phyloP scores from a whole-genome alignment of 192 early-diverging fungal species.

The Rhizophlyctis rosea region DNA sequence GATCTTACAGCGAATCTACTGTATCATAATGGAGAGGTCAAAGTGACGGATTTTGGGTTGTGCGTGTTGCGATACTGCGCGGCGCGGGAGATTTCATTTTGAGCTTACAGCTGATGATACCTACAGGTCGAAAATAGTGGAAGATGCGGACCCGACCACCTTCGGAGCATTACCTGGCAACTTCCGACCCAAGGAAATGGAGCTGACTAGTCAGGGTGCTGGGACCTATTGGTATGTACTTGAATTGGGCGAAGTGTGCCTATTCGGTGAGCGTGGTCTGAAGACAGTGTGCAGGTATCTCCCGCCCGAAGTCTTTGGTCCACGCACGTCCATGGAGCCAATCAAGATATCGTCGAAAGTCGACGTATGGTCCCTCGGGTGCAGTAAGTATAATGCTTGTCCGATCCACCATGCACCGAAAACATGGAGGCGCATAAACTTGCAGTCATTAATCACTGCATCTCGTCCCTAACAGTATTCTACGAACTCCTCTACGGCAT shows the following conservation, averaged over 20 bases:
- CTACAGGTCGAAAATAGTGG: conserved; percentile 18
- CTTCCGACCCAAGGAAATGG: conserved; percentile 16
- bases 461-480: conserved; percentile 4
- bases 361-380: conserved; percentile 21
- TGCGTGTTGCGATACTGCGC: neutral
- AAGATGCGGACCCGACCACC: conserved; percentile 1
- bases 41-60: conserved; percentile 33
- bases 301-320: conserved; percentile 27
- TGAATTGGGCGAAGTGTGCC: too few relatives aligned
- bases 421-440: too few relatives aligned
- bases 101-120: neutral
- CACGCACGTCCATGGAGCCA: conserved; percentile 1
- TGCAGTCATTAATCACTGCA: neutral
- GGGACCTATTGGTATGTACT: conserved; percentile 27
- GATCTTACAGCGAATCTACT: conserved; percentile 20
- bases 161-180: neutral
- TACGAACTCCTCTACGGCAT: conserved; percentile 18
- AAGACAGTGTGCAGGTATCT: conserved; percentile 11
- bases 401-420: too few relatives aligned
- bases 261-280: too few relatives aligned
- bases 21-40: conserved; percentile 24
- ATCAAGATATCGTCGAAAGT: conserved; percentile 18
- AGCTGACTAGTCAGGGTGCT: conserved; percentile 33
- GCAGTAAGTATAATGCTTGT: conserved; percentile 1
- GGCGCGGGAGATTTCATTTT: too few relatives aligned